Percentiles rank a stretch among this genome's conserved stretches.
Evolutionary conservation across 2,329 filamentous ascomycete genomes (phyloP).

Genomic region (Hypomyces perniciosus): DNA sequence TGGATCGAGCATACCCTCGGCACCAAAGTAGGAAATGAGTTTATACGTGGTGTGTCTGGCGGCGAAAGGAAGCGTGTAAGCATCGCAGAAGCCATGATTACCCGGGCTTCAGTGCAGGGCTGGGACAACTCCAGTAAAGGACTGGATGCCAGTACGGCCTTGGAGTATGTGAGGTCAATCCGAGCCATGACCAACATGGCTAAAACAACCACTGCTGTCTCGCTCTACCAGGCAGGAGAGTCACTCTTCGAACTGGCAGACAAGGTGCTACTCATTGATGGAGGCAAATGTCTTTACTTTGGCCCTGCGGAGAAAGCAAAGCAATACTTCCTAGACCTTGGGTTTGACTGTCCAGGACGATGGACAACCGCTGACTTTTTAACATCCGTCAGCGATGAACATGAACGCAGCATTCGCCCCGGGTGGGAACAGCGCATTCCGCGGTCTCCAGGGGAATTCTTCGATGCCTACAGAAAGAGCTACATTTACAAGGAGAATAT

Average conservation of each 20-base stretch:
- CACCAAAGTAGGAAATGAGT: slow-evolving; percentile 65
- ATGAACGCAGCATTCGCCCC: slow-evolving; percentile 60
- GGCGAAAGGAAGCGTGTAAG: slow-evolving; percentile 69
- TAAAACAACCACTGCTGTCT: slow-evolving; percentile 62
- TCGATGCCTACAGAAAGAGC: slow-evolving; percentile 58
- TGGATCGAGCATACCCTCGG: slow-evolving; percentile 64
- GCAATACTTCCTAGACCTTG: slow-evolving; percentile 63
- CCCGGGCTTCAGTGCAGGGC: slow-evolving; percentile 56
- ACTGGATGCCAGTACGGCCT: slow-evolving; percentile 64
- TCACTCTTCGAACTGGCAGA: slow-evolving; percentile 63
- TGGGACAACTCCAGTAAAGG: slow-evolving; percentile 73
- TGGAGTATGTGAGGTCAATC: slow-evolving; percentile 62
- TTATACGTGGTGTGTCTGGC: slow-evolving; percentile 56
- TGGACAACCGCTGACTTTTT: slow-evolving; percentile 72
- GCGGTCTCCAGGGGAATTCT: slow-evolving; percentile 62
- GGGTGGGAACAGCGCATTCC: slow-evolving; percentile 63
- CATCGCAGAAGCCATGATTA: slow-evolving; percentile 62
- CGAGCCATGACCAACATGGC: slow-evolving; percentile 65
- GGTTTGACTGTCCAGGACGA: slow-evolving; percentile 64
- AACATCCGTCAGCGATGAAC: slow-evolving; percentile 70
- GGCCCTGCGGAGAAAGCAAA: slow-evolving; percentile 58
- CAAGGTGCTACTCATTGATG: slow-evolving; percentile 69
- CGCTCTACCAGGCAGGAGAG: slow-evolving; percentile 66
- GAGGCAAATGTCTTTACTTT: slow-evolving; percentile 67
- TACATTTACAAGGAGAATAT: slow-evolving; percentile 54